These are phyloP conservation scores for Psilocybe azurescens DNA, from an alignment of 768 basidiomycete genomes.

Conservation along the genomic window DNA sequence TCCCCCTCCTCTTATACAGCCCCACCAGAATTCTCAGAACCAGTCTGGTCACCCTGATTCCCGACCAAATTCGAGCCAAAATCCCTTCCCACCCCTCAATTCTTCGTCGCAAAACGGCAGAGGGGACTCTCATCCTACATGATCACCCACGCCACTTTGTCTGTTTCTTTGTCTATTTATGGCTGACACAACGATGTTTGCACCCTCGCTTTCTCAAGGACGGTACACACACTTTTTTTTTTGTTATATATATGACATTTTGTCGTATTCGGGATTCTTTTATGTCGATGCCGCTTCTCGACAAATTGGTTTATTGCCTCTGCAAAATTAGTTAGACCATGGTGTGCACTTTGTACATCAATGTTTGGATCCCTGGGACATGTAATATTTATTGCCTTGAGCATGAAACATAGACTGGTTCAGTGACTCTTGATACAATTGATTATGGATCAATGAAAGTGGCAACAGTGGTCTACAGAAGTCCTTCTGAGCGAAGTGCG, in stretches of 20 bases:
- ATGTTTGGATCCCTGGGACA: not conserved
- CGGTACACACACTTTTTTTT: not conserved
- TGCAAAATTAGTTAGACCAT: not conserved
- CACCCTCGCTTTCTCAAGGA: not conserved
- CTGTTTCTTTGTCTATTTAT: not conserved
- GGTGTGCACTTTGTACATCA: not conserved
- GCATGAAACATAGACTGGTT: not conserved
- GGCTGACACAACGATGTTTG: not conserved
- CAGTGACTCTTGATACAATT: not conserved
- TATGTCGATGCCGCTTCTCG: not conserved
- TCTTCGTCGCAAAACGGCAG: constrained; percentile 50
- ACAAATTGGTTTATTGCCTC: not conserved
- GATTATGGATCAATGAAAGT: not conserved
- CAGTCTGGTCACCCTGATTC: constrained; percentile 47
- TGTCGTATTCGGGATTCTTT: not conserved
- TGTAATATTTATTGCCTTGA: not conserved
- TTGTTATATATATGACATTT: not conserved
- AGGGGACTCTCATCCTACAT: constrained; percentile 38
- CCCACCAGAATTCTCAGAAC: constrained; percentile 41
- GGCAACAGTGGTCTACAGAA: constrained; percentile 28
- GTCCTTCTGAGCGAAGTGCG: constrained; percentile 73
- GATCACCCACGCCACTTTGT: not conserved
- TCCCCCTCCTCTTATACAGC: constrained; percentile 51
- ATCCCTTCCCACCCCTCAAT: constrained; percentile 49
- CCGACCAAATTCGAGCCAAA: constrained; percentile 69